A percentile compares a stretch with the other conserved stretches of the same genome.
Conservation (phyloP, 2,329 filamentous ascomycete species). For the Pseudogymnoascus sp. region DNA sequence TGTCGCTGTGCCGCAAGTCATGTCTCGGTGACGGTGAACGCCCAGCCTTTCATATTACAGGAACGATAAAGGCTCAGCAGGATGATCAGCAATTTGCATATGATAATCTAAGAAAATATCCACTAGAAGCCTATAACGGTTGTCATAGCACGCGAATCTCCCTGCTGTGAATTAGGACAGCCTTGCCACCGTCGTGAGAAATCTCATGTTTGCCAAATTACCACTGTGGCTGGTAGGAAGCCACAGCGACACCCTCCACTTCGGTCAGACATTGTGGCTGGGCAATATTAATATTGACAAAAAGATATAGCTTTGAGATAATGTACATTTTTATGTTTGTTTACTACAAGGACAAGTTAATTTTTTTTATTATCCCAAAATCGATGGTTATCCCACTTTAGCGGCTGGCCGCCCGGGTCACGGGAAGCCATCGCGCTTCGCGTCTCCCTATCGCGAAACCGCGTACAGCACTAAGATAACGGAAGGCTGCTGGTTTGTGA, state of each 20-base stretch:
- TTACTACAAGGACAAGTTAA: background rate
- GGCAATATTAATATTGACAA: background rate
- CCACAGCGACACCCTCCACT: background rate
- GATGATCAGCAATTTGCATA: background rate
- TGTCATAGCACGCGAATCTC: background rate
- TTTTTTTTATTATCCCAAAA: background rate
- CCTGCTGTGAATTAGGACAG: background rate
- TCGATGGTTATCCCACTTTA: conserved; percentile 18
- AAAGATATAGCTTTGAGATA: background rate
- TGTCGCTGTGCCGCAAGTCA: background rate
- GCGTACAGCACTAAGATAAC: conserved; percentile 4
- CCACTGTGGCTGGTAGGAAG: background rate
- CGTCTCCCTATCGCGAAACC: conserved; percentile 1
- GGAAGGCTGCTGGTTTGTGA: background rate
- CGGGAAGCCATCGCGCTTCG: background rate
- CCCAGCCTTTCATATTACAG: background rate
- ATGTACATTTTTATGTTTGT: background rate
- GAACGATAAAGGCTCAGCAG: background rate
- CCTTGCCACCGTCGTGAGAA: background rate
- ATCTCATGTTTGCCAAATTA: background rate
- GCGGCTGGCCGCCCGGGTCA: conserved; percentile 16
- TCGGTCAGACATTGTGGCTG: background rate
- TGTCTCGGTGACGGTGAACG: background rate
- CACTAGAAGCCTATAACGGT: background rate
- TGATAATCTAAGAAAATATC: background rate